These are phyloP conservation scores for Tolypocladium capitatum DNA, from an alignment of 2,329 filamentous ascomycete species.

Conservation along the genomic window DNA sequence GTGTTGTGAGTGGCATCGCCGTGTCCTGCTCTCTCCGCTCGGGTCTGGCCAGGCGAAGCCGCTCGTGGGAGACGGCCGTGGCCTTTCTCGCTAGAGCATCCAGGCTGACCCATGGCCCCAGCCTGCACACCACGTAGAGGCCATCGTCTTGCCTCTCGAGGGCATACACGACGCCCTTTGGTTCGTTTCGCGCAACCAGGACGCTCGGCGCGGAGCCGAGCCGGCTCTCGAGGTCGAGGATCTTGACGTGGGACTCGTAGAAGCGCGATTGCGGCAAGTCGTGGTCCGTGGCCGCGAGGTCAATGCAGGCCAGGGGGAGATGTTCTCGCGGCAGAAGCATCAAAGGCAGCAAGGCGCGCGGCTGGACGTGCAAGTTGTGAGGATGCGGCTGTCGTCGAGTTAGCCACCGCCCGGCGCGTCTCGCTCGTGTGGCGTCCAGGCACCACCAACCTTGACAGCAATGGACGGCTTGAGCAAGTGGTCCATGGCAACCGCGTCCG, in stretches of 20 bases:
- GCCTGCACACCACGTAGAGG: slow-evolving; percentile 54
- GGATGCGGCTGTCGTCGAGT: slow-evolving; percentile 36
- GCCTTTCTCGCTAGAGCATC: slow-evolving; percentile 37
- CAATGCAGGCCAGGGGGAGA: slow-evolving; percentile 48
- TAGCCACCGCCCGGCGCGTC: slow-evolving; percentile 6
- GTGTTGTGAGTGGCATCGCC: slow-evolving; percentile 23
- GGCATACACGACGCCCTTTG: slow-evolving; percentile 40
- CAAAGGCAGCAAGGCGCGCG: slow-evolving; percentile 43
- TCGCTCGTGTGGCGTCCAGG: not conserved
- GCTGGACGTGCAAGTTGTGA: slow-evolving; percentile 35
- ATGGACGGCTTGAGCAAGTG: slow-evolving; percentile 39
- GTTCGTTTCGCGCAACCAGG: slow-evolving; percentile 47
- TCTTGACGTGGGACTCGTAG: slow-evolving; percentile 49
- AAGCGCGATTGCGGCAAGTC: slow-evolving; percentile 39
- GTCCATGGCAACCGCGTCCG: slow-evolving; percentile 29
- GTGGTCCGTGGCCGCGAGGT: slow-evolving; percentile 36
- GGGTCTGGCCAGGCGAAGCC: slow-evolving; percentile 11
- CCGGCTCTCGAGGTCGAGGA: slow-evolving; percentile 50
- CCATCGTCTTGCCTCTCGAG: slow-evolving; percentile 51
- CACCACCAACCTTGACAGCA: slow-evolving; percentile 33
- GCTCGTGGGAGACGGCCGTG: slow-evolving; percentile 22
- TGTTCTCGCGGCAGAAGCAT: slow-evolving; percentile 49
- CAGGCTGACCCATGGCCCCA: slow-evolving; percentile 54
- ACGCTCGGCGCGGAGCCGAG: slow-evolving; percentile 40
- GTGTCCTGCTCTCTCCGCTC: slow-evolving; percentile 9